Percentiles rank a stretch among this genome's conserved stretches.
phyloP scores from a whole-genome alignment of 805 yeast species.

The Metschnikowia gruessii region DNA sequence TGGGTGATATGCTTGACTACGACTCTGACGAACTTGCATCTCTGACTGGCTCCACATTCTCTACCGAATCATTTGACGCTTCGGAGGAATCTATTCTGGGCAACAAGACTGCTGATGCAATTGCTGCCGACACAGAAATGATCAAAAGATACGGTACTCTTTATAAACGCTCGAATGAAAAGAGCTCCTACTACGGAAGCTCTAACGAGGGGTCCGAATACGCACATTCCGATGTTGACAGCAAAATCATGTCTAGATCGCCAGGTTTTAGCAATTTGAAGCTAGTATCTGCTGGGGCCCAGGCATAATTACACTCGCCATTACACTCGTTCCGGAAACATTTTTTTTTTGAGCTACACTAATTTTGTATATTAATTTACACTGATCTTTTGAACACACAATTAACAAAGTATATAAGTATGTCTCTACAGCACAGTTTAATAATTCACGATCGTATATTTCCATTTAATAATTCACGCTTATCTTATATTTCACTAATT shows the following conservation, averaged over 20 bases:
- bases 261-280: conserved; percentile 7
- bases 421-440: too few relatives aligned
- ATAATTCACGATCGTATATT: not conserved
- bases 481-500: conserved; percentile 11
- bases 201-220: conserved; percentile 6
- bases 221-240: not conserved
- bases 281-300: not conserved
- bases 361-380: too few relatives aligned
- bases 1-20: conserved; percentile 46
- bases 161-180: conserved; percentile 5
- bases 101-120: too few relatives aligned
- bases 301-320: too few relatives aligned
- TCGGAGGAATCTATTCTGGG: not conserved
- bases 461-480: not conserved
- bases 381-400: too few relatives aligned
- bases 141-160: conserved; percentile 16
- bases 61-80: not conserved
- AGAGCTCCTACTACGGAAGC: conserved; percentile 8
- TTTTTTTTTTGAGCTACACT: too few relatives aligned
- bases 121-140: not conserved
- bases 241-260: conserved; percentile 6
- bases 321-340: too few relatives aligned
- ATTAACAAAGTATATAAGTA: too few relatives aligned
- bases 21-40: conserved; percentile 28
- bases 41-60: conserved; percentile 6